Base-by-base conservation (phyloP, 176 grass and related monocot species). In the Chrysopogon serrulatus region DNA sequence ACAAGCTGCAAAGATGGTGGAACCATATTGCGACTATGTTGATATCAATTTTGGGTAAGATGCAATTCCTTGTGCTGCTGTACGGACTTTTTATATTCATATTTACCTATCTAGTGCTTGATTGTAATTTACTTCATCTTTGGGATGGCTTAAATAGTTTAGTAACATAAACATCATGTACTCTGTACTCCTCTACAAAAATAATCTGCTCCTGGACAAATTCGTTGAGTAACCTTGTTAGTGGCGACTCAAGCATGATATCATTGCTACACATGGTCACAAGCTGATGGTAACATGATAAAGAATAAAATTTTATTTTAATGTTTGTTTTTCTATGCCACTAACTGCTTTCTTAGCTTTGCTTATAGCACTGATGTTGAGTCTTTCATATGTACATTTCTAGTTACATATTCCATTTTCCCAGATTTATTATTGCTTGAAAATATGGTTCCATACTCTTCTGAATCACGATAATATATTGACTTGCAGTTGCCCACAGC, bases 41-140 rank as follows among this genome's bases (percentile, higher is more conserved):
- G 96, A 99, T 66, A 96, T 99, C 80, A 99, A 99, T 87, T 87
- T 99, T 10, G 96, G 96, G 93, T 99, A 93, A 87, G 56, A 56
- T 47, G 6, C 24, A 41, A 61, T 59, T 75, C 34, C 5, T 85
- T 84, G 6, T 62, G 43, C 41, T 92, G 24, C 21, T 85, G 16
- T 68, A 21, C 13, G 74, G 36, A 37, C 35, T 21, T 31, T 8
- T 6, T 32, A 10, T 42, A 2, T 76, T 71, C 31, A 24, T 40
- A 8, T 57, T 49, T 73, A 73, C 34, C 56, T 85, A 81, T 42
- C 34, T 65, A 71, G 1, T 13, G 14, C 11, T 8, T 56, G 26
- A 57, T 37, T 56, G 34, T 56, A 54, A 21, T 23, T 49, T 49
- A 39, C 10, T 8, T 13, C 10, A 23, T 4, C 11, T 77, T 12